Evolutionary conservation across 352 stramenopile genomes (phyloP), one percentile per base, ranked within the genome.

Genomic region (Pythium utonaiense): DNA sequence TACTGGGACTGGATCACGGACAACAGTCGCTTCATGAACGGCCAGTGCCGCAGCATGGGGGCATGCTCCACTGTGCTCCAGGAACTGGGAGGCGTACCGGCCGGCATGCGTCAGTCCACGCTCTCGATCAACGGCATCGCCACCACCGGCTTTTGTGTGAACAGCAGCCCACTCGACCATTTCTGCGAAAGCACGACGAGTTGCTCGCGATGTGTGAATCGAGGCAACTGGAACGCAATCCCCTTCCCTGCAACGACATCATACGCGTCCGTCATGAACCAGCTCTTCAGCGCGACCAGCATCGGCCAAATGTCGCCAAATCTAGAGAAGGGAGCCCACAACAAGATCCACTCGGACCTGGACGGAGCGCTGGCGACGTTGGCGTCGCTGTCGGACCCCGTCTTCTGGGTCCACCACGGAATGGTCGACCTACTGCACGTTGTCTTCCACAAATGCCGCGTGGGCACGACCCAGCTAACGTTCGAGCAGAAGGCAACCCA

Each of bases 1-100:
- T 92, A 91, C 62, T 95, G 78, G 75, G 86, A 95, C 70, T 89
- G 75, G 64, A 64, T 91, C 12, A 78, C 68, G 5, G 78, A 75
- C 21, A 74, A 81, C 50, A 76, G 70, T 48, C 66, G 67, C 3
- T 63, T 70, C 6, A 42, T 64, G 7, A 71, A 69, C 7, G 68
- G 74, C 17, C 50, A 72, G 5, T 93, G 82, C 50, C 60, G 51
- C 5, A 78, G 51, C 9, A 59, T 94, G 17, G 58, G 60, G 19
- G 58, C 52, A 16, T 94, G 84, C 55, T 83, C 76, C 0, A 38
- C 54, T 0, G 74, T 82, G 44, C 71, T 70, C 13, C 59, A 14
- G 0, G 77, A 83, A 27, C 69, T 89, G 6, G 77, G 75, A 17
- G 80, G 80, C 2, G 60, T 68, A 0, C 45, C 64, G 4, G 58